Base-by-base conservation (phyloP, 208 protist species). In the Crithidia bombi region DNA sequence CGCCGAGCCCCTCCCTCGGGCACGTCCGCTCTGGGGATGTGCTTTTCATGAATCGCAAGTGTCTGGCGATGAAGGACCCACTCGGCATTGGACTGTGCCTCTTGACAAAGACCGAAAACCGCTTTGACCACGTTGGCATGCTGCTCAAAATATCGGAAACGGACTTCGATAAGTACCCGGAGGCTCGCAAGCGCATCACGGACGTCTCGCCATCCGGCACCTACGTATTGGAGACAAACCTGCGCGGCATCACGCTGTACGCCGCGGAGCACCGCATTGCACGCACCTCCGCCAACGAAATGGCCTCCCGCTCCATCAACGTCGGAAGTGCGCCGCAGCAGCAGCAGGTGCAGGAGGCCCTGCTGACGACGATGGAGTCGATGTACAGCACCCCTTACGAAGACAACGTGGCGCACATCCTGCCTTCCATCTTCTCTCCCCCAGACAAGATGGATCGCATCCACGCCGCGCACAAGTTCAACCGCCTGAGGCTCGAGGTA, bases 391-490 rank as follows among this genome's bases (percentile, higher is more conserved):
- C 44, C 26, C 86, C 86, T 6, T 96, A 96, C 62, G 71, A 89
- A 39, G 68, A 41, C 21, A 52, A 85, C 46, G 10, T 91, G 10
- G 0, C 41, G 28, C 61, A 66, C 26, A 79, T 93, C 64, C 1
- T 86, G 1, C 84, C 87, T 21, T 86, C 80, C 21, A 54, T 92
- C 35, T 78, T 90, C 49, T 86, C 71, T 43, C 75, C 90, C 15
- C 90, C 90, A n/a, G 90, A 96, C 72, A 96, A 96, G 73, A 86
- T 93, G 76, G 90, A 96, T 66, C 79, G 90, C 51, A 73, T 92
- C 28, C 74, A 76, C n/a, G 90, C 90, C 0, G 86, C 84, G 23
- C 73, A 86, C 58, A 96, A 93, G 63, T 68, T 90, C 30, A 75
- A 86, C 41, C 35, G 76, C 23, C 79, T 96, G 9, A 44, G 74